A percentile compares a stretch with the other conserved stretches of the same genome.
Evolutionary conservation across 352 stramenopile species (phyloP).

Genomic region (Globisporangium viniferum): DNA sequence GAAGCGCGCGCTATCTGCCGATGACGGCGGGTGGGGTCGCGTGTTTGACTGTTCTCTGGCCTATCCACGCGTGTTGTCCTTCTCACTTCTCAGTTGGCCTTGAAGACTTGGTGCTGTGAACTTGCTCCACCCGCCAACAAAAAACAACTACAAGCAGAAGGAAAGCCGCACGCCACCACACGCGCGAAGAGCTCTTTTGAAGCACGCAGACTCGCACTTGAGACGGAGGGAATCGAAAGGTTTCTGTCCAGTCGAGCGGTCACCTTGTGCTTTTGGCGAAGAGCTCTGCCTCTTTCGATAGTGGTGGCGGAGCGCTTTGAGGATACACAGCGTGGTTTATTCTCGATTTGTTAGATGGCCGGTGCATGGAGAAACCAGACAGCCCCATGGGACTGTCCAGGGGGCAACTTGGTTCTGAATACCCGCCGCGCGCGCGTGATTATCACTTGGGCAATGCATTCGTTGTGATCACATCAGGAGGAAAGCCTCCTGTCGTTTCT

Average conservation of each 20-base stretch:
- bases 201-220: background rate
- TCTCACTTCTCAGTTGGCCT: background rate
- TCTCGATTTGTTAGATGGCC: background rate
- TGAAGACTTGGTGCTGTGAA: too few relatives aligned
- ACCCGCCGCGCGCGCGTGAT: background rate
- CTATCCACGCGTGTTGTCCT: background rate
- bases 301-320: background rate
- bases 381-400: background rate
- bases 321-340: background rate
- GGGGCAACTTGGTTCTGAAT: background rate
- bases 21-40: background rate
- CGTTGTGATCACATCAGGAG: background rate
- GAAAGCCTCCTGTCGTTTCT: background rate
- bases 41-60: background rate
- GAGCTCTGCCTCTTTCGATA: background rate
- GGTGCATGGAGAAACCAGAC: background rate
- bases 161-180: background rate
- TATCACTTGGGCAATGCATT: background rate
- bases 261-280: constrained; percentile 1
- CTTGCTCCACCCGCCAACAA: too few relatives aligned
- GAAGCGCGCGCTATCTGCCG: background rate
- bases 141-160: too few relatives aligned
- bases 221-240: background rate
- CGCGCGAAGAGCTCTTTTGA: background rate
- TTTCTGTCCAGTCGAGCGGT: background rate